Evolutionary conservation across 805 yeast genomes (phyloP), one percentile per base, ranked within the genome.

Genomic region (Metschnikowia santaceciliae): DNA sequence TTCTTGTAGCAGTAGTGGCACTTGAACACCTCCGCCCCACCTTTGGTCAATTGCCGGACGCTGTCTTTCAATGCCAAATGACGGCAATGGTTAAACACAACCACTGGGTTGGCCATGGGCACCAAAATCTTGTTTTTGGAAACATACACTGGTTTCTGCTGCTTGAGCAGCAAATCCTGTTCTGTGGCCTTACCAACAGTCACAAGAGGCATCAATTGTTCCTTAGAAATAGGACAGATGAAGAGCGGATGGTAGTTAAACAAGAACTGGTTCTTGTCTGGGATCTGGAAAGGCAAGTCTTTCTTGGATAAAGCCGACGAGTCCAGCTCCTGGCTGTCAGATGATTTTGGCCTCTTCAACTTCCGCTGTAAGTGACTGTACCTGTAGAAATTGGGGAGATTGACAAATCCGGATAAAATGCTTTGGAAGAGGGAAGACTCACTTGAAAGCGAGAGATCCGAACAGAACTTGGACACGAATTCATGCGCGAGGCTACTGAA

Each of bases 1-100:
- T 70, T 71, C 64, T 72, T 72, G 53, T 74, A 74, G 56, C 78
- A 74, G 57, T 74, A 74, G 55, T 73, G 78, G 52, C 78, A 74
- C 54, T 72, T 72, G 61, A 74, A 74, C 11, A 61, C 54, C 35
- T 74, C 78, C 1, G 68, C 58, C 0, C 76, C 76, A 46, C 66
- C 63, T 48, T 69, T 69, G 13, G 72, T 62, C 34, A 74, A 59
- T 38, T 71, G 74, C 65, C 74, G 68, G 6, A 73, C 64, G 58
- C 78, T 74, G 49, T 74, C 78, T 43, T 64, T 61, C 40, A 74
- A 58, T 3, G 77, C 76, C 46, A 74, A 62, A 59, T 74, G 78
- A 32, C 71, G 69, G 52, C 78, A 74, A 50, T 63, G 65, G 49
- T 68, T 68, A 40, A 74, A 61, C 2, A 73, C 75, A 22, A 74